These are phyloP conservation scores for Ichthyophthirius multifiliis DNA, from an alignment of 169 alveolate species.

Conservation along the genomic window DNA sequence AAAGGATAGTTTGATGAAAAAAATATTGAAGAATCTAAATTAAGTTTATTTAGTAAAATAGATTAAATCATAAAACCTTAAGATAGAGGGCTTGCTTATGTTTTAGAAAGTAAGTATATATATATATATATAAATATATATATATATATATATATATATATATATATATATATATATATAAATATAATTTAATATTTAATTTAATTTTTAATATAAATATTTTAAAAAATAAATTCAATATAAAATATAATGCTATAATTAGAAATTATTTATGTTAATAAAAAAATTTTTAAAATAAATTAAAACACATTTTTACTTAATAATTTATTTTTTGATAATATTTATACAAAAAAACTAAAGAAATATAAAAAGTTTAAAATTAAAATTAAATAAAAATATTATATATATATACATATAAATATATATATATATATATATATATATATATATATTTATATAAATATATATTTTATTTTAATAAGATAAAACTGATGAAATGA, in stretches of 20 bases:
- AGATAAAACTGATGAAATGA: slow-evolving; percentile 49
- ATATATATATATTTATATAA: background rate
- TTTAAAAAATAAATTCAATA: too few species aligned
- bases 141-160: background rate
- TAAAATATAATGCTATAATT: too few species aligned
- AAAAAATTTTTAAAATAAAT: too few species aligned
- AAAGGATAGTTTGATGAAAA: slow-evolving; percentile 22
- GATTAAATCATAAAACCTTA: background rate
- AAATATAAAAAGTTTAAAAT: too few species aligned
- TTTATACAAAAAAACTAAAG: too few species aligned
- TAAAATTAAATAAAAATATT: too few species aligned
- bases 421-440: too few species aligned
- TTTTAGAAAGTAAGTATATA: background rate
- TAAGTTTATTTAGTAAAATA: background rate
- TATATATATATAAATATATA: background rate
- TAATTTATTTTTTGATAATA: too few species aligned
- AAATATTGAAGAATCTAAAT: background rate
- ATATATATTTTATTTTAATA: background rate
- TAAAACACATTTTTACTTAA: too few species aligned
- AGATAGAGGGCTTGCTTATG: background rate
- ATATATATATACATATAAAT: too few species aligned
- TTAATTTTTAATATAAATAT: too few species aligned
- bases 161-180: background rate
- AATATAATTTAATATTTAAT: background rate
- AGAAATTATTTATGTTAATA: too few species aligned